These are phyloP conservation scores for Solanum bulbocastanum DNA, from an alignment of 257 asterid genomes.

Conservation along the genomic window DNA sequence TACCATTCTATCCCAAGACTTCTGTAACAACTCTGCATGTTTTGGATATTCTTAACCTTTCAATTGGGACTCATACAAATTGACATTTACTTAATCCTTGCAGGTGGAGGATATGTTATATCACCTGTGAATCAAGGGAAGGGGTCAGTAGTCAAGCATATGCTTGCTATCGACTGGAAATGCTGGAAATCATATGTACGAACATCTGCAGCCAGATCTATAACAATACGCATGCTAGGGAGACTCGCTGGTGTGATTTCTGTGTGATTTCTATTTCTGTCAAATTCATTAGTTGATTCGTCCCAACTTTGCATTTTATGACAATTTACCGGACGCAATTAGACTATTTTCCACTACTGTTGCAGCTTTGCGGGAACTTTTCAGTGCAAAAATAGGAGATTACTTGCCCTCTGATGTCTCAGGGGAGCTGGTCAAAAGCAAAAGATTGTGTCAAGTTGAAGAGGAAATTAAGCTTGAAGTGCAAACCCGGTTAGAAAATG, in stretches of 20 bases:
- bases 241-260: constrained; percentile 60
- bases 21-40: neutral
- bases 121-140: constrained; percentile 77
- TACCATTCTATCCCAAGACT: neutral
- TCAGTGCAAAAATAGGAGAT: constrained; percentile 60
- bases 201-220: constrained; percentile 63
- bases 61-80: neutral
- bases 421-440: constrained; percentile 56
- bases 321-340: neutral
- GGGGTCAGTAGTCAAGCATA: constrained; percentile 74
- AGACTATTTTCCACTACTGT: neutral
- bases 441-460: constrained; percentile 26
- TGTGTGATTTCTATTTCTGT: neutral
- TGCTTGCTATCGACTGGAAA: constrained; percentile 97
- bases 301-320: neutral
- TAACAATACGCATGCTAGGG: constrained; percentile 68
- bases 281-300: neutral
- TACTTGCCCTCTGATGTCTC: constrained; percentile 54
- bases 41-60: neutral
- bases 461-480: constrained; percentile 45
- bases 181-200: constrained; percentile 72
- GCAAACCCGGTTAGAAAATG: constrained; percentile 38
- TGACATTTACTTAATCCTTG: neutral
- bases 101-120: constrained; percentile 97
- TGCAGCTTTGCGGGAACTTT: constrained; percentile 86